phyloP scores from a whole-genome alignment of 257 asterid genomes.

The Ocimum tenuiflorum region DNA sequence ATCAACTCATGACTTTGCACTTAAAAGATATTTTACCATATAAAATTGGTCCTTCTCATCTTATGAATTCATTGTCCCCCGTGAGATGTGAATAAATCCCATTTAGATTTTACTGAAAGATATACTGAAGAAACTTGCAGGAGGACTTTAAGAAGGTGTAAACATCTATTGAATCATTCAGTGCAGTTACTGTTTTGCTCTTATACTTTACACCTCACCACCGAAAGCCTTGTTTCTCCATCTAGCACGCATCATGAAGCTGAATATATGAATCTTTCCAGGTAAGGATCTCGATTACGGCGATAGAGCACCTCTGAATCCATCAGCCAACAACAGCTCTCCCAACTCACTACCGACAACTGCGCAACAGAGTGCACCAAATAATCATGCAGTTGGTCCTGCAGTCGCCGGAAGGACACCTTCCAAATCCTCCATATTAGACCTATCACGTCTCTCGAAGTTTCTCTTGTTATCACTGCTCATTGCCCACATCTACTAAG shows the following conservation, averaged over 20 bases:
- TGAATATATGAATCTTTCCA: constrained; percentile 22
- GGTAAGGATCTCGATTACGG: constrained; percentile 49
- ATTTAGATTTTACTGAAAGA: not conserved
- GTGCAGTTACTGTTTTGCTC: not conserved
- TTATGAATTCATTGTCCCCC: not conserved
- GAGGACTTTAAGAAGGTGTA: not conserved
- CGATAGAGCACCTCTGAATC: constrained; percentile 33
- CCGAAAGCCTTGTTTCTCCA: not conserved
- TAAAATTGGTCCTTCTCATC: not conserved
- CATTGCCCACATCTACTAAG: constrained; percentile 24
- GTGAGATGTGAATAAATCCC: not conserved
- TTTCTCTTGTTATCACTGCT: constrained; percentile 36
- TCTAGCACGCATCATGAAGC: not conserved
- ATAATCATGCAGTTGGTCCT: constrained; percentile 54
- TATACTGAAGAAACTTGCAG: not conserved
- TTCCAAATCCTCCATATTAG: constrained; percentile 39
- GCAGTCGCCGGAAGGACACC: constrained; percentile 62
- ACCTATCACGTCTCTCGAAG: constrained; percentile 25
- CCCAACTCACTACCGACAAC: constrained; percentile 59
- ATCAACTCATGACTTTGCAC: not conserved
- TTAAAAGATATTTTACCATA: not conserved
- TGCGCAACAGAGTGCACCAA: constrained; percentile 57
- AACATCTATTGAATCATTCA: not conserved
- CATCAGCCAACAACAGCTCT: constrained; percentile 45
- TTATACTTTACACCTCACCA: not conserved